These are phyloP conservation scores for Ustanciosporium gigantosporum DNA, from an alignment of 1,284 basidiomycete species.

Conservation along the genomic window DNA sequence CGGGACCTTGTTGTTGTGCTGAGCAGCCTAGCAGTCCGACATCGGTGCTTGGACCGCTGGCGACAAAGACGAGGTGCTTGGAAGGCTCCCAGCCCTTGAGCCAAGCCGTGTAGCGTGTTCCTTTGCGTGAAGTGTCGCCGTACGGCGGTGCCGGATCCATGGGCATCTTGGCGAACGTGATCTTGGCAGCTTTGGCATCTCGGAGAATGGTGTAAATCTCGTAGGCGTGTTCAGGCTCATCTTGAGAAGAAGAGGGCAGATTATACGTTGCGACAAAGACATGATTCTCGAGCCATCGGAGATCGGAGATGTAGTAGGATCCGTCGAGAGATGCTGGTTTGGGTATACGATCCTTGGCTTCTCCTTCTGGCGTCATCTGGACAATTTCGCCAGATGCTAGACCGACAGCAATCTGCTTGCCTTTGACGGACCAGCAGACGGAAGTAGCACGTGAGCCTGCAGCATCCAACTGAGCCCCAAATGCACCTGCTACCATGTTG, in stretches of 20 bases:
- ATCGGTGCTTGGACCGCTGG: conserved; percentile 75
- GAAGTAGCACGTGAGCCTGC: conserved; percentile 23
- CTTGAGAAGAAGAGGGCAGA: conserved; percentile 40
- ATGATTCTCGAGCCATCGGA: conserved; percentile 74
- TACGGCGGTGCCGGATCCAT: conserved; percentile 67
- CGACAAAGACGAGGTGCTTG: conserved; percentile 71
- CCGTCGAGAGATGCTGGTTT: conserved; percentile 65
- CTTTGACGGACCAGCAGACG: conserved; percentile 84
- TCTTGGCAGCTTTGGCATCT: conserved; percentile 69
- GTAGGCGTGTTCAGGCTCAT: conserved; percentile 63
- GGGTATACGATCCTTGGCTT: conserved; percentile 68
- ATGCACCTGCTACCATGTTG: conserved; percentile 37
- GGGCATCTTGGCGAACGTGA: conserved; percentile 65
- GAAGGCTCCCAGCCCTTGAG: conserved; percentile 72
- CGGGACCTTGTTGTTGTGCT: conserved; percentile 53
- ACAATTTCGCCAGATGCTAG: conserved; percentile 73
- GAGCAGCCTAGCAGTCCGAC: conserved; percentile 71
- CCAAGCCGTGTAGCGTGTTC: conserved; percentile 66
- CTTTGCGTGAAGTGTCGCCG: conserved; percentile 67
- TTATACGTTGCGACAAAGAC: conserved; percentile 74
- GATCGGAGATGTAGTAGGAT: conserved; percentile 65
- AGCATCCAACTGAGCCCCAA: conserved; percentile 24
- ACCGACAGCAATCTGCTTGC: conserved; percentile 80
- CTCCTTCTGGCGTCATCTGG: conserved; percentile 70
- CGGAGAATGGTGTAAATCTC: conserved; percentile 70